Base-by-base conservation (phyloP, 2,329 filamentous ascomycete genomes). In the Paracorniculantispora psalliotae region DNA sequence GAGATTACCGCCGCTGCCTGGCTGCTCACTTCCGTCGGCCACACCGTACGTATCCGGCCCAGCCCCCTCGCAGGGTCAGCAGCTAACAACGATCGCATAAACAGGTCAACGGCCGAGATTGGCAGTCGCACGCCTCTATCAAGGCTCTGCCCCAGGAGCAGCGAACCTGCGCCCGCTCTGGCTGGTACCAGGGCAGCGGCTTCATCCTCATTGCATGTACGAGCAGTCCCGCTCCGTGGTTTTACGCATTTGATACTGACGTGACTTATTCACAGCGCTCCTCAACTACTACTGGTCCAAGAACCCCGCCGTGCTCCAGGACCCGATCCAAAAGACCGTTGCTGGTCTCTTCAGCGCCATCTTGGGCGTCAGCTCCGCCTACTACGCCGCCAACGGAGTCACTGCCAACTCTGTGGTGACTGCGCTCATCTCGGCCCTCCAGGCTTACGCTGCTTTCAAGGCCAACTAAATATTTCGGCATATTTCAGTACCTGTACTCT, bases 211-310 rank as follows among this genome's bases (percentile, higher is more conserved):
- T 43, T 33, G 50, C 37, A 15, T 25, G 57, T 59, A 35, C 28
- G 48, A 9, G 26, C 5, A 6, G 13, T 8, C 1, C 2, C 4
- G 17, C 46, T 6, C 4, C 37, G 13, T 15, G 33, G 3, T 7
- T 3, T 39, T 15, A 3, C 13, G 28, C 12, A 25, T 35, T 50
- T 10, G 33, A n/a, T 23, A 25, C 48, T 53, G 25, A 59, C 48
- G 37, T 13, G 8, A n/a, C 15, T 25, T n/a, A n/a, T 13, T 17
- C n/a, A 15, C 23, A 59, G 57, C 49, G 19, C 50, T 59, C 12
- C 41, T 59, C 39, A 59, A 59, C 50, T 59, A 59, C 44, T 54
- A 54, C 43, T 59, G 57, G 57, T 53, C 57, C 49, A 59, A 53
- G 50, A 59, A 59, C 50, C 57, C 57, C 1, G 28, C 28, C 6